Evolutionary conservation across 108 stramenopile species (phyloP).

Genomic region (Conticribra guillardii): DNA sequence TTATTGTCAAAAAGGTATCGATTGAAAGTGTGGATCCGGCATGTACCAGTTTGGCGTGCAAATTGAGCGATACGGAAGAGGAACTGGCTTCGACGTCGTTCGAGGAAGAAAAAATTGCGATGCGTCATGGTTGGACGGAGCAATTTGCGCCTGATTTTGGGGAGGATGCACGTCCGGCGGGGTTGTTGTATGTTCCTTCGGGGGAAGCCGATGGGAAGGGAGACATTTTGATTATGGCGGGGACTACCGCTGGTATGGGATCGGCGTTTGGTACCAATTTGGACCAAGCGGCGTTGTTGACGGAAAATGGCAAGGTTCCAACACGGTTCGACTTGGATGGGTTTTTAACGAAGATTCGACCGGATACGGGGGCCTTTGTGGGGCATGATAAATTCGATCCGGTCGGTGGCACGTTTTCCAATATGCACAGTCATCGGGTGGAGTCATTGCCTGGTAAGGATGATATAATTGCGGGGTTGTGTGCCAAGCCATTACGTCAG

Average conservation of each 20-base stretch:
- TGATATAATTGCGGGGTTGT: constrained; percentile 46
- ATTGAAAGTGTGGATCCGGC: constrained; percentile 23
- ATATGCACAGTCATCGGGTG: constrained; percentile 32
- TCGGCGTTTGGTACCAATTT: constrained; percentile 42
- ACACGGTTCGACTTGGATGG: constrained; percentile 46
- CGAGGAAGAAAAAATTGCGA: constrained; percentile 21
- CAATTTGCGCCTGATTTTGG: constrained; percentile 36
- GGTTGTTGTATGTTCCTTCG: constrained; percentile 43
- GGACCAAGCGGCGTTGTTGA: background rate
- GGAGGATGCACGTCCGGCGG: constrained; percentile 44
- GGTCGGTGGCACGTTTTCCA: constrained; percentile 22
- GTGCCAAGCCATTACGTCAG: constrained; percentile 24
- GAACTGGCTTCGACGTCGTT: constrained; percentile 22
- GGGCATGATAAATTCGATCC: constrained; percentile 40
- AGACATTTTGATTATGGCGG: constrained; percentile 48
- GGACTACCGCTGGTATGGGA: constrained; percentile 43
- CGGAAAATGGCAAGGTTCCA: constrained; percentile 21
- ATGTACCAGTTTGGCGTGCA: constrained; percentile 3
- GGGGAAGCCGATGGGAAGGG: constrained; percentile 11
- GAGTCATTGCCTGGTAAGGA: constrained; percentile 22
- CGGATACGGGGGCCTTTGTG: constrained; percentile 37
- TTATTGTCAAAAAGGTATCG: constrained; percentile 39
- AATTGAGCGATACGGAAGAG: constrained; percentile 21
- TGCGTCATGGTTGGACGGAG: constrained; percentile 38
- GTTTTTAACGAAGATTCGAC: constrained; percentile 48